Evolutionary conservation across 306 rosid genomes (phyloP).

Genomic region (Vigna mungo): DNA sequence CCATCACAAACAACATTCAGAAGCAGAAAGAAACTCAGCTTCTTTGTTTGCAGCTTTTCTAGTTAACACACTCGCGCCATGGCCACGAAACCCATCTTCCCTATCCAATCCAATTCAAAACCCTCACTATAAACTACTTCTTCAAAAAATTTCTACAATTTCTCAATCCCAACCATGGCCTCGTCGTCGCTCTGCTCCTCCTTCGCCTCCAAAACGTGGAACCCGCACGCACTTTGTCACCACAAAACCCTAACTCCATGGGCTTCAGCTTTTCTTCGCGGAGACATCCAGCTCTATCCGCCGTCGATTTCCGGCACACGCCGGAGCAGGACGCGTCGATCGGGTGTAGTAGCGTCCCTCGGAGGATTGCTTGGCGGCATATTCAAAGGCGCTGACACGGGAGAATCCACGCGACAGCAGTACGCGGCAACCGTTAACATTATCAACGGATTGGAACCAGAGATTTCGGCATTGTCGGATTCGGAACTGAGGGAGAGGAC

Average conservation of each 20-base stretch:
- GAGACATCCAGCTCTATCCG: slow-evolving; percentile 41
- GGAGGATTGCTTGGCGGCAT: slow-evolving; percentile 90
- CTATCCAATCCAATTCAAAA: neutral
- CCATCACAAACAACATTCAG: neutral
- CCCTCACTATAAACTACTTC: neutral
- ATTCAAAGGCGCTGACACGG: slow-evolving; percentile 83
- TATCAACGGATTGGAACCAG: slow-evolving; percentile 69
- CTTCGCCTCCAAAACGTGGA: slow-evolving; percentile 47
- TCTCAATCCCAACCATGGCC: slow-evolving; percentile 54
- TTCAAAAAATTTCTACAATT: slow-evolving; percentile 1
- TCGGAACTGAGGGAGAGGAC: slow-evolving; percentile 82
- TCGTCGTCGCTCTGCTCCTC: slow-evolving; percentile 60
- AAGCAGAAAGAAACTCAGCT: neutral
- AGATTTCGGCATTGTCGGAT: slow-evolving; percentile 80
- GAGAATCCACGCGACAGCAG: slow-evolving; percentile 83
- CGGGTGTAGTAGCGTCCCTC: slow-evolving; percentile 63
- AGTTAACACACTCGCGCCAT: neutral
- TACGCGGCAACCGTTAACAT: slow-evolving; percentile 70
- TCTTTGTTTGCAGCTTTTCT: neutral
- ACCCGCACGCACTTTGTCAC: slow-evolving; percentile 5
- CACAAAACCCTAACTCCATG: slow-evolving; percentile 51
- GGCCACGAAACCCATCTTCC: slow-evolving; percentile 25
- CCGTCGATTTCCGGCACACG: slow-evolving; percentile 43
- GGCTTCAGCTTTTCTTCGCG: slow-evolving; percentile 47
- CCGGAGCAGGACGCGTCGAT: slow-evolving; percentile 40